Conservation (phyloP, 2,329 filamentous ascomycete species). For the Trichoderma sp. region DNA sequence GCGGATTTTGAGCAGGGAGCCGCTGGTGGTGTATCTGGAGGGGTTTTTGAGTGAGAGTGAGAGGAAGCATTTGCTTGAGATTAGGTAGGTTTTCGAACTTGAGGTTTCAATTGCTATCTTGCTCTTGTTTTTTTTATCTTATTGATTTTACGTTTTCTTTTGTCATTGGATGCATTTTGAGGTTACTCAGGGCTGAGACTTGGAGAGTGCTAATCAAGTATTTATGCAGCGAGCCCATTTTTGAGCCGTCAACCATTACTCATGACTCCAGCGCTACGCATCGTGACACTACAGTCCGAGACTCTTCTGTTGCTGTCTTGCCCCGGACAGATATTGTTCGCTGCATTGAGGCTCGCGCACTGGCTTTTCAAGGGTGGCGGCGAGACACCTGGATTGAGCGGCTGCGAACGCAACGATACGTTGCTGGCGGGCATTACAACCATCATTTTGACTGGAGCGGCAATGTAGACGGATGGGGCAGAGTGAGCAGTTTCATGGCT, state of each 20-base stretch:
- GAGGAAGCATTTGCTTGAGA: conserved; percentile 49
- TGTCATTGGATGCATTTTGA: not conserved
- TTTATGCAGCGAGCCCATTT: conserved; percentile 45
- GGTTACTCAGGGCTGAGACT: not conserved
- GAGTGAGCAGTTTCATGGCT: conserved; percentile 56
- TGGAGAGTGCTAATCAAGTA: not conserved
- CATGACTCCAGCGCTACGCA: conserved; percentile 46
- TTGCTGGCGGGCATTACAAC: conserved; percentile 49
- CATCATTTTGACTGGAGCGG: conserved; percentile 58
- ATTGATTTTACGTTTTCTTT: not conserved
- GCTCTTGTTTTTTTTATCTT: not conserved
- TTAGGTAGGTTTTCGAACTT: conserved; percentile 44
- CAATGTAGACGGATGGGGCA: conserved; percentile 46
- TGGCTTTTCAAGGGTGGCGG: conserved; percentile 55
- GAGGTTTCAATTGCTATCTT: not conserved
- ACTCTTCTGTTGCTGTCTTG: conserved; percentile 54
- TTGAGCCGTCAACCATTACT: conserved; percentile 53
- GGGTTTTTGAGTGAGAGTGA: conserved; percentile 50
- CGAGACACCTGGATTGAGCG: conserved; percentile 55
- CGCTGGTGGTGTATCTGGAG: conserved; percentile 56
- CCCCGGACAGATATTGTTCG: conserved; percentile 48
- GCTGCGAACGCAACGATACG: conserved; percentile 53
- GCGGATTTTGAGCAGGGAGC: conserved; percentile 51
- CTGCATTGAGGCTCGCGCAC: conserved; percentile 51
- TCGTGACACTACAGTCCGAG: conserved; percentile 47